phyloP scores from a whole-genome alignment of 2,329 filamentous ascomycete genomes.

The Fusarium piperis region DNA sequence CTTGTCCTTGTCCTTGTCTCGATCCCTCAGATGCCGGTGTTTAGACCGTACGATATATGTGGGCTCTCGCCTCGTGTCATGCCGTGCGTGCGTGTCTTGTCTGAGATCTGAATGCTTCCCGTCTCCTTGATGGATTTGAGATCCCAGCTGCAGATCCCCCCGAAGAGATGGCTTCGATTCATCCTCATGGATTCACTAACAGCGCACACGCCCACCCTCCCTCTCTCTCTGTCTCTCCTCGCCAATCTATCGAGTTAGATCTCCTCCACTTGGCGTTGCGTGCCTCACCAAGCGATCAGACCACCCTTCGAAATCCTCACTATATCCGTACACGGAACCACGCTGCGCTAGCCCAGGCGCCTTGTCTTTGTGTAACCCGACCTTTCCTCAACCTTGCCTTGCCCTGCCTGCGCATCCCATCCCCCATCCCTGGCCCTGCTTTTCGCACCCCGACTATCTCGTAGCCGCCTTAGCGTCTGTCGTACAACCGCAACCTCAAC shows the following conservation, averaged over 20 bases:
- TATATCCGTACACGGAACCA: neutral
- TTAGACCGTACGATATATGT: conserved; percentile 21
- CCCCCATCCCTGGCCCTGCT: conserved; percentile 23
- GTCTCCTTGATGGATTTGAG: neutral
- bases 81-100: neutral
- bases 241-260: conserved; percentile 32
- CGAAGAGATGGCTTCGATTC: neutral
- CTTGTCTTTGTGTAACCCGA: conserved; percentile 37
- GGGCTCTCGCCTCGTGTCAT: conserved; percentile 15
- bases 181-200: neutral
- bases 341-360: conserved; percentile 10
- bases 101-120: neutral
- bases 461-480: conserved; percentile 37
- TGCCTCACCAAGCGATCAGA: conserved; percentile 18
- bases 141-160: conserved; percentile 29
- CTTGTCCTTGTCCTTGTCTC: conserved; percentile 20
- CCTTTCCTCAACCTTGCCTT: conserved; percentile 34
- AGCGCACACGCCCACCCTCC: conserved; percentile 7
- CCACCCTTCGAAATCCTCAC: conserved; percentile 20
- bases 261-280: conserved; percentile 31
- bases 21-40: neutral
- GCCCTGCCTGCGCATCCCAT: conserved; percentile 10
- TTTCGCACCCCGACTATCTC: conserved; percentile 33
- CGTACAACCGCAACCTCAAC: conserved; percentile 37
- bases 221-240: neutral